These are phyloP conservation scores for Pisolithus albus DNA, from an alignment of 768 basidiomycete genomes.

Conservation along the genomic window DNA sequence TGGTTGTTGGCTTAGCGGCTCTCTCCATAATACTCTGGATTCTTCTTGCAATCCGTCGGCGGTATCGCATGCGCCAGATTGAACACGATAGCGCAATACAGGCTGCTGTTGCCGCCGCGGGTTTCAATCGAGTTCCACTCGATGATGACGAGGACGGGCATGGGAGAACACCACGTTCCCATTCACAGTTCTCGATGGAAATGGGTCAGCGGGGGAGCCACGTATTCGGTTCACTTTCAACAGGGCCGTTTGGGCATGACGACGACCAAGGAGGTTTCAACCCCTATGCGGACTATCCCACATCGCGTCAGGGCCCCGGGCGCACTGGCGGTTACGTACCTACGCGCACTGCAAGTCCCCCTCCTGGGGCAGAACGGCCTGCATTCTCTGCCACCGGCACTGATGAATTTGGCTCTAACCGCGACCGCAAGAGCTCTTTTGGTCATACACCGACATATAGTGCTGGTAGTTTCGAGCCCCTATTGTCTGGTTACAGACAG, in stretches of 20 bases:
- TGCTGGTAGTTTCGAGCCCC: slow-evolving; percentile 53
- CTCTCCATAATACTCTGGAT: slow-evolving; percentile 64
- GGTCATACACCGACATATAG: slow-evolving; percentile 44
- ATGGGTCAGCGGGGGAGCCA: slow-evolving; percentile 36
- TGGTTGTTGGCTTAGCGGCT: slow-evolving; percentile 78
- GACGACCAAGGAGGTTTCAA: slow-evolving; percentile 31
- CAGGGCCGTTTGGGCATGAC: slow-evolving; percentile 31
- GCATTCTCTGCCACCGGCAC: slow-evolving; percentile 8
- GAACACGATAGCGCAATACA: slow-evolving; percentile 68
- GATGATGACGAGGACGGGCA: slow-evolving; percentile 57
- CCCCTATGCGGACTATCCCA: slow-evolving; percentile 44
- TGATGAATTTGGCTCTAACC: slow-evolving; percentile 22
- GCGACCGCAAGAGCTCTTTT: slow-evolving; percentile 26
- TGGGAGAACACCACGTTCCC: slow-evolving; percentile 13
- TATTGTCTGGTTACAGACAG: slow-evolving; percentile 42
- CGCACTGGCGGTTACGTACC: slow-evolving; percentile 37
- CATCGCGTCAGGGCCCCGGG: slow-evolving; percentile 8
- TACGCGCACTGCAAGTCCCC: slow-evolving; percentile 42
- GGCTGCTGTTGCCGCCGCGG: slow-evolving; percentile 66
- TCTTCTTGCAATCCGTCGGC: slow-evolving; percentile 62
- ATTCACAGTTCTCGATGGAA: slow-evolving; percentile 21
- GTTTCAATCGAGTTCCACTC: slow-evolving; percentile 58
- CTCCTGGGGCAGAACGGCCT: slow-evolving; percentile 25
- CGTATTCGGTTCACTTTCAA: slow-evolving; percentile 9
- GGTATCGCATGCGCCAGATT: slow-evolving; percentile 50